Evolutionary conservation across 1,284 basidiomycete species (phyloP).

Genomic region (Rhodotorula sp.): DNA sequence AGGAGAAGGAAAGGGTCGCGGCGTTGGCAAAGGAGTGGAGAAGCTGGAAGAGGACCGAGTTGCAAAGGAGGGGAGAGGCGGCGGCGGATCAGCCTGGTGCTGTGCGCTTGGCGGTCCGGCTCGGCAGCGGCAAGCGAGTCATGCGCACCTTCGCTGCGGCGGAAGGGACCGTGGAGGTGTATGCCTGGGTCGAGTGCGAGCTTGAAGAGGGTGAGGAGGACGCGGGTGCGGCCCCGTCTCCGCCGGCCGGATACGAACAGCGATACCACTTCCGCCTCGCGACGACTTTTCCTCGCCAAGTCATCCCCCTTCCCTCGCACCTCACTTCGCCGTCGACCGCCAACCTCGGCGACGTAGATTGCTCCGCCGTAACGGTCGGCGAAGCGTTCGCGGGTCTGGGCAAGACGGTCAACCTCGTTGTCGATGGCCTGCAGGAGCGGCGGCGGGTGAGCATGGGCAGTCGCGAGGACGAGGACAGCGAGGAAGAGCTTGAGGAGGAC

Average conservation of each 20-base stretch:
- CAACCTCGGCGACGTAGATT: neutral
- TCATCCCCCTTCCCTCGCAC: slow-evolving; percentile 54
- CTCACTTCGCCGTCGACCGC: slow-evolving; percentile 1
- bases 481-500: slow-evolving; percentile 29
- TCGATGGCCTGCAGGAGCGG: slow-evolving; percentile 55
- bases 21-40: slow-evolving; percentile 50
- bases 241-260: slow-evolving; percentile 51
- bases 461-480: slow-evolving; percentile 46
- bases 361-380: slow-evolving; percentile 21
- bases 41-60: slow-evolving; percentile 52
- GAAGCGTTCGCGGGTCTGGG: slow-evolving; percentile 58
- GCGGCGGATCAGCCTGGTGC: slow-evolving; percentile 48
- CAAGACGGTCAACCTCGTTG: slow-evolving; percentile 67
- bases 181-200: slow-evolving; percentile 63
- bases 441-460: slow-evolving; percentile 25
- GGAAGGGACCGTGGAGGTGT: slow-evolving; percentile 63
- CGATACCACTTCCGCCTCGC: slow-evolving; percentile 64
- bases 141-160: slow-evolving; percentile 60
- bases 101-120: slow-evolving; percentile 64
- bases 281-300: slow-evolving; percentile 64
- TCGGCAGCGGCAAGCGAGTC: slow-evolving; percentile 64
- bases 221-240: slow-evolving; percentile 36
- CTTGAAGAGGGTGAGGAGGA: slow-evolving; percentile 48
- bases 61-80: slow-evolving; percentile 52
- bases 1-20: slow-evolving; percentile 51